Base-by-base conservation (phyloP, 2,329 filamentous ascomycete genomes). In the Dryadomyces quercivorus region DNA sequence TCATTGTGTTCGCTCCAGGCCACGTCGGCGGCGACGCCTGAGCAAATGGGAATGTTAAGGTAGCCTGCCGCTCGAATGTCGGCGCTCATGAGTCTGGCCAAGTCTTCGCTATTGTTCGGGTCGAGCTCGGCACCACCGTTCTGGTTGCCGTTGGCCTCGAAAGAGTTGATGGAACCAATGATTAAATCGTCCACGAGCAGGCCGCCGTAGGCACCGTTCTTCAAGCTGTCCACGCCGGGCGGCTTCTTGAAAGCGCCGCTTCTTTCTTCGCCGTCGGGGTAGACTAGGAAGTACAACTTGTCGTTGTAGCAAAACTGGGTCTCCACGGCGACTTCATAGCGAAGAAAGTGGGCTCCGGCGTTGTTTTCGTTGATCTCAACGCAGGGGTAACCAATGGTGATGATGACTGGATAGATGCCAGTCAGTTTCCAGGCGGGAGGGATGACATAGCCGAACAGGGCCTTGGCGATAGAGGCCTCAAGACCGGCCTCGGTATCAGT, bases 1-100 rank as follows among this genome's bases (percentile, higher is more conserved):
- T 31, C 26, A 31, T 4, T 31, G 8, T 42, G 38, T 3, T 15
- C 38, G 12, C 12, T 42, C 38, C 12, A 42, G 38, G 4, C 38
- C 4, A 9, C 58, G 47, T 54, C 66, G 16, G 69, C 70, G 5
- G 58, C 57, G 7, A 66, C 62, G 34, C 64, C 56, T 52, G 61
- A 64, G 61, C 69, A 72, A 13, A 72, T 66, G 42, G 70, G 70
- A 2, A 72, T 62, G 9, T 60, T 62, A 43, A 72, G 61, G 55
- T 64, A 65, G 2, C 70, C 69, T 0, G 67, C 64, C 0, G 64
- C 66, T 7, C 63, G 67, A 42, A 70, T 52, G 54, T 69, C 64
- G 38, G 55, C 31, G 18, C 62, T 52, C 26, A 63, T 16, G 16
- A 70, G 60, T 21, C 61, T 51, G 8, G 57, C 20, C 9, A 63